Evolutionary conservation across 1,139 yeast species (phyloP).

Genomic region (Martiniozyma asiatica): DNA sequence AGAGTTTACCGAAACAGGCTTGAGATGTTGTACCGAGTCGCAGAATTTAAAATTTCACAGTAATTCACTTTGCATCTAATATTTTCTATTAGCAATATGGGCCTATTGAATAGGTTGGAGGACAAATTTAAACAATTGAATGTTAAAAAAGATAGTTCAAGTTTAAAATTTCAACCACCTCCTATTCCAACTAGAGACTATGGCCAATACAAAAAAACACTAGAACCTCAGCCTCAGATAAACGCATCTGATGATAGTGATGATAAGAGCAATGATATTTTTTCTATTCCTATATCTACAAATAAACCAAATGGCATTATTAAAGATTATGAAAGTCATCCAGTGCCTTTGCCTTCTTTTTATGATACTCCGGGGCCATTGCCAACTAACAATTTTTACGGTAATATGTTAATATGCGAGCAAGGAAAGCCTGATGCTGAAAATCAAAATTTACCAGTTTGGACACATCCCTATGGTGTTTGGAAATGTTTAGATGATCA

Average conservation of each 20-base stretch:
- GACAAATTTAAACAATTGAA: too few relatives aligned
- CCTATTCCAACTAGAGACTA: conserved; percentile 18
- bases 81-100: conserved; percentile 1
- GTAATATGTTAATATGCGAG: conserved; percentile 56
- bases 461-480: conserved; percentile 76
- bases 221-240: not conserved
- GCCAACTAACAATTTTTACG: conserved; percentile 76
- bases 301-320: conserved; percentile 39
- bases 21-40: too few relatives aligned
- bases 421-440: too few relatives aligned
- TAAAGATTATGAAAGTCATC: conserved; percentile 25
- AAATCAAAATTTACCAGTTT: conserved; percentile 55
- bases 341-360: conserved; percentile 34
- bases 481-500: conserved; percentile 40
- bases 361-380: conserved; percentile 33
- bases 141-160: too few relatives aligned
- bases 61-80: not conserved
- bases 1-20: too few relatives aligned
- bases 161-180: too few relatives aligned
- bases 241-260: too few relatives aligned
- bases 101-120: conserved; percentile 1
- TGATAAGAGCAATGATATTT: conserved; percentile 14
- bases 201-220: not conserved
- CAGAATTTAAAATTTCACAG: not conserved
- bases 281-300: conserved; percentile 23